Evolutionary conservation across 2,329 filamentous ascomycete genomes (phyloP).

Genomic region (Fusarium tuaranense): DNA sequence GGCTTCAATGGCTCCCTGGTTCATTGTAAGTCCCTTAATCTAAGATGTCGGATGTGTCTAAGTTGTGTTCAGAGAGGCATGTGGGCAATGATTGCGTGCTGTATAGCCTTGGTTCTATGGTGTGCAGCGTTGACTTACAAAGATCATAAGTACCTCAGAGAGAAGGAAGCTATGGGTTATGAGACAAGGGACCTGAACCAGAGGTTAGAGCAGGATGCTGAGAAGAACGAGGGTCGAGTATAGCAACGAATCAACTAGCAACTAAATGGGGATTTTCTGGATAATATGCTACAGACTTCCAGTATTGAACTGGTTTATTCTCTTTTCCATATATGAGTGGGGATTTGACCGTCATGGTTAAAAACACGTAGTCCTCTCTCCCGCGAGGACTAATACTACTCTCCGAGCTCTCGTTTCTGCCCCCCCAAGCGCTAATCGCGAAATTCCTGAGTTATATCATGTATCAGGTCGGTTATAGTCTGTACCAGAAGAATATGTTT

Average conservation of each 20-base stretch:
- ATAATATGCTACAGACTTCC: not conserved
- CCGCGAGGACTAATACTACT: not conserved
- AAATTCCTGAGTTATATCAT: not conserved
- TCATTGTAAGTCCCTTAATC: conserved; percentile 60
- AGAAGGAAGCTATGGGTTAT: not conserved
- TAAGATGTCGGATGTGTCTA: not conserved
- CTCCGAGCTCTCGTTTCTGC: not conserved
- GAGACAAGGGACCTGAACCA: conserved; percentile 20
- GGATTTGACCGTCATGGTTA: not conserved
- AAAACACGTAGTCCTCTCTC: not conserved
- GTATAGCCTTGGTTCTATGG: conserved; percentile 71
- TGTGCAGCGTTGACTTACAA: conserved; percentile 62
- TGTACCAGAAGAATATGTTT: not conserved
- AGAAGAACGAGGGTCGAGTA: not conserved
- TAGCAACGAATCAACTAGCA: not conserved
- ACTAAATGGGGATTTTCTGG: not conserved
- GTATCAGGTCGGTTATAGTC: not conserved
- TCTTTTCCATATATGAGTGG: not conserved
- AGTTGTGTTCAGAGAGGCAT: conserved; percentile 62
- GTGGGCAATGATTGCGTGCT: conserved; percentile 78
- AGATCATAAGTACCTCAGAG: conserved; percentile 15
- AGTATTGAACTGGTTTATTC: not conserved
- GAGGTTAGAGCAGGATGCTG: conserved; percentile 9
- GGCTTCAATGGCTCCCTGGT: conserved; percentile 74
- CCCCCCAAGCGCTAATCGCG: not conserved